These are phyloP conservation scores for Verticillium zaregamsianum DNA, from an alignment of 2,329 filamentous ascomycete genomes.

Conservation along the genomic window DNA sequence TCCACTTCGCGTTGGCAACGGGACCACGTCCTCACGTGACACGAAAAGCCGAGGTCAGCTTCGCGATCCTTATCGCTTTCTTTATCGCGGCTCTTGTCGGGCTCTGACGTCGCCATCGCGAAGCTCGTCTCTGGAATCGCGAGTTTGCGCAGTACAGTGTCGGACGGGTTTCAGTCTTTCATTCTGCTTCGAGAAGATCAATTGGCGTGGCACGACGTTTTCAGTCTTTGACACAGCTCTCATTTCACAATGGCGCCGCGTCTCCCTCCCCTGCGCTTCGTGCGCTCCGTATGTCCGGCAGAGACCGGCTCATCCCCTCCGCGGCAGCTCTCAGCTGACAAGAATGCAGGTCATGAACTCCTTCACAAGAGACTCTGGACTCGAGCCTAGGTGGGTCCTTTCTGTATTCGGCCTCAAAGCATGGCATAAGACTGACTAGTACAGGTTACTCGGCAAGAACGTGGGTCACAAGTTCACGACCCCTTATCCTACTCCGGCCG, in stretches of 20 bases:
- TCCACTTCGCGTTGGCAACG: background rate
- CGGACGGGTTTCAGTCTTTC: background rate
- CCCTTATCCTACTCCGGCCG: too few species aligned
- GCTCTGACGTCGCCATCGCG: background rate
- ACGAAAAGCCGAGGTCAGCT: background rate
- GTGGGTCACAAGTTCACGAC: constrained; percentile 20
- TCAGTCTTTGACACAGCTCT: background rate
- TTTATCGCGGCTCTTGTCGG: background rate
- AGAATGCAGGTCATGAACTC: constrained; percentile 69
- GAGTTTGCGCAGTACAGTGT: background rate
- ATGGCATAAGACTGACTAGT: background rate
- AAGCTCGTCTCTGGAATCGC: background rate
- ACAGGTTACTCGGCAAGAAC: constrained; percentile 36
- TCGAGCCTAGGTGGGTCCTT: constrained; percentile 73
- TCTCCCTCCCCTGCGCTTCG: constrained; percentile 15
- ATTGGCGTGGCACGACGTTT: background rate
- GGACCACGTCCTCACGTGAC: background rate
- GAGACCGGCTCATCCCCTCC: background rate
- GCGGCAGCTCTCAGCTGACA: background rate
- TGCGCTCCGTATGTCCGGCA: constrained; percentile 50
- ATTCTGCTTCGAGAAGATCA: background rate
- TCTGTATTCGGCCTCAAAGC: too few species aligned
- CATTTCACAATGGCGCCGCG: constrained; percentile 8
- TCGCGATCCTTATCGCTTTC: background rate
- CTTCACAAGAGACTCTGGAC: constrained; percentile 78